Evolutionary conservation across 2,329 filamentous ascomycete genomes (phyloP), one percentile per base, ranked within the genome.

Genomic region (Aspergillus arachidicola): DNA sequence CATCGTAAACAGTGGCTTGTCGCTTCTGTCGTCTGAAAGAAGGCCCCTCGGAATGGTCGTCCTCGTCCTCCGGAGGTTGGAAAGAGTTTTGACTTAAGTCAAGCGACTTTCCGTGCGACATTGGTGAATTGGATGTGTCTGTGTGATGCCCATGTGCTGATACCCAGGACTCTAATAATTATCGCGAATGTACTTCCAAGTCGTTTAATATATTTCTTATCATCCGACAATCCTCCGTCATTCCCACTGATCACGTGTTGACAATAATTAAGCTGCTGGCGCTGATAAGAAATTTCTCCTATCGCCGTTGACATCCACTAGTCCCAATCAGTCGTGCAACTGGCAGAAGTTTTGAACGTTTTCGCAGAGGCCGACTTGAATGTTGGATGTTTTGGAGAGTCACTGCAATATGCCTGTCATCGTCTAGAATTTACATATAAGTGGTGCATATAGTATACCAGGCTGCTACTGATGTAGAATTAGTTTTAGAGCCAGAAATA

Each of bases 1-100:
- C 85, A 80, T 89, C 86, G 67, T 86, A 89, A 16, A 89, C 68
- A 38, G 79, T 86, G 7, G 80, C 77, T 61, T 71, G 69, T 36
- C 81, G 80, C 64, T 72, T 76, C 23, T 62, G 63, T 46, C 63
- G 66, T 43, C 51, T 67, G 45, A 58, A 30, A 28, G 60, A 63
- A 14, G 64, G 30, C 46, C 64, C 64, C 38, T 64, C 55, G 14
- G 46, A 21, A 26, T 38, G 43, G 14, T 59, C 62, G 32, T 68
- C 63, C 19, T 56, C 56, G 11, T 57, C 38, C 19, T 63, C 57
- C 14, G 68, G 62, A 58, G 67, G 61, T 50, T 65, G 61, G 45
- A 69, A 67, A 10, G 56, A 51, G 51, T 70, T 68, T 55, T 71
- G 68, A 50, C 66, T 71, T 28, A 68, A 45, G 10, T 69, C 62